These are phyloP conservation scores for Colletotrichum cuscutae DNA, from an alignment of 2,329 filamentous ascomycete genomes.

Conservation along the genomic window DNA sequence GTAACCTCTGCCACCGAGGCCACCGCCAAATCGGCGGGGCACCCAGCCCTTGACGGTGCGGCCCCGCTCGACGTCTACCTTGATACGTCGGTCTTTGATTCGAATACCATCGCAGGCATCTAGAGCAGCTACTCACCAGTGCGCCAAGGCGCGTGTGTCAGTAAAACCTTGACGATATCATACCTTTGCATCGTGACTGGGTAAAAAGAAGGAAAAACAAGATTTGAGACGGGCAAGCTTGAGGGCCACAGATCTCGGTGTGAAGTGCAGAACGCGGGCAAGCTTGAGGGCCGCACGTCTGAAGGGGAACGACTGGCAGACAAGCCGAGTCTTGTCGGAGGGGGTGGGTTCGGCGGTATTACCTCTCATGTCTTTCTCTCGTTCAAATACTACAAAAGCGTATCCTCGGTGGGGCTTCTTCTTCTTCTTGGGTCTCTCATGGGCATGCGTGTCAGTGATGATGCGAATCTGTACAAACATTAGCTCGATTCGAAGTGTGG, in stretches of 20 bases:
- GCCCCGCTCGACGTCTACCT: constrained; percentile 96
- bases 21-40: constrained; percentile 89
- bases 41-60: constrained; percentile 95
- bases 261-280: constrained; percentile 51
- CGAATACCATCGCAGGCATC: constrained; percentile 85
- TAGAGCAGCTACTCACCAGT: constrained; percentile 83
- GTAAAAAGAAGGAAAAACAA: constrained; percentile 41
- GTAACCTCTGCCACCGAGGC: constrained; percentile 91
- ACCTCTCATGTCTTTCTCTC: constrained; percentile 99
- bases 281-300: constrained; percentile 56
- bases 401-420: constrained; percentile 89
- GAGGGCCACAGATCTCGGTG: constrained; percentile 64
- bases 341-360: constrained; percentile 54
- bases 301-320: constrained; percentile 40
- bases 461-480: constrained; percentile 77
- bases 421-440: constrained; percentile 78
- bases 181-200: constrained; percentile 43
- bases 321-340: constrained; percentile 24
- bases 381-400: constrained; percentile 96
- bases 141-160: constrained; percentile 73
- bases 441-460: constrained; percentile 78
- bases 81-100: constrained; percentile 90
- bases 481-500: constrained; percentile 17
- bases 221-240: constrained; percentile 64
- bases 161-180: constrained; percentile 69